These are phyloP conservation scores for Pyrenochaeta sp. DNA, from an alignment of 2,329 filamentous ascomycete species.

Conservation along the genomic window DNA sequence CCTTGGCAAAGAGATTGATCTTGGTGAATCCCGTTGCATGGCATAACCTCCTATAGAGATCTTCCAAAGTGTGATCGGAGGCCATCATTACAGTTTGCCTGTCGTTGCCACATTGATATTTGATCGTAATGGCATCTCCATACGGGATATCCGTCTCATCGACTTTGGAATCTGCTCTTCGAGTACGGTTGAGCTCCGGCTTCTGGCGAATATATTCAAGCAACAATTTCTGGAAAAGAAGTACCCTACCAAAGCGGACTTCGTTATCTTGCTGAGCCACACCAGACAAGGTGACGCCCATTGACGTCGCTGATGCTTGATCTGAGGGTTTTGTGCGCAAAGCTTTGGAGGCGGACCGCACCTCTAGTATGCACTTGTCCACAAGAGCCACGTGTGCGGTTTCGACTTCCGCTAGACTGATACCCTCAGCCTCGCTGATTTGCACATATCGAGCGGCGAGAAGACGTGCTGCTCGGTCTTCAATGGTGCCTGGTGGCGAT, in stretches of 20 bases:
- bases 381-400: constrained; percentile 75
- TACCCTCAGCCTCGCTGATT: constrained; percentile 44
- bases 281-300: constrained; percentile 22
- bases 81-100: constrained; percentile 72
- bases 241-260: constrained; percentile 39
- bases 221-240: constrained; percentile 46
- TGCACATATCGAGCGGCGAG: constrained; percentile 79
- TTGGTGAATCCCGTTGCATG: constrained; percentile 78
- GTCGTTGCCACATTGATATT: constrained; percentile 73
- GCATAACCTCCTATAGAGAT: constrained; percentile 72
- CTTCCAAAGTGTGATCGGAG: constrained; percentile 73
- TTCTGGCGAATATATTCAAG: constrained; percentile 41
- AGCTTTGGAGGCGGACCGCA: constrained; percentile 25
- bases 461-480: constrained; percentile 71
- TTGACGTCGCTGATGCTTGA: constrained; percentile 5
- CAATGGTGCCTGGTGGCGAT: constrained; percentile 71
- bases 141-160: constrained; percentile 60
- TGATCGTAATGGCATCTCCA: constrained; percentile 72
- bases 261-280: constrained; percentile 38
- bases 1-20: constrained; percentile 76
- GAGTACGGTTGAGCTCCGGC: constrained; percentile 41
- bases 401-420: constrained; percentile 58
- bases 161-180: constrained; percentile 46
- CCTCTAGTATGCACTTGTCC: constrained; percentile 75
- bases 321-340: constrained; percentile 14